These are phyloP conservation scores for Ormosia semicastrata DNA, from an alignment of 306 rosid genomes.

Conservation along the genomic window DNA sequence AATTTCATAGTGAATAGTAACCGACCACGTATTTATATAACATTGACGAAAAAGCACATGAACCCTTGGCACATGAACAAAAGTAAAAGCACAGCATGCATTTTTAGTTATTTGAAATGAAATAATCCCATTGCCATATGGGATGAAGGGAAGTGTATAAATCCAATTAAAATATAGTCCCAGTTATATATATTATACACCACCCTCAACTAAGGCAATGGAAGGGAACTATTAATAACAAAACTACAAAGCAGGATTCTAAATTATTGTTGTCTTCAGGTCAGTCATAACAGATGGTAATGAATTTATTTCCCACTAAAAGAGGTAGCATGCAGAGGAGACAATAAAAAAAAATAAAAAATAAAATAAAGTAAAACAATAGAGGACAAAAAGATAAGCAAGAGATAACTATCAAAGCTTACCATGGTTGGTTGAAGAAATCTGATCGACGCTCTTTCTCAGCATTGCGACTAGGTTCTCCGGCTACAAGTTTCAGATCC, in stretches of 20 bases:
- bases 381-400: background rate
- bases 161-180: background rate
- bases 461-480: constrained; percentile 86
- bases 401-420: constrained; percentile 22
- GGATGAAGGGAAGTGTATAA: background rate
- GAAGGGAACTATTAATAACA: background rate
- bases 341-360: background rate
- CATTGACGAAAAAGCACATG: background rate
- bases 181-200: background rate
- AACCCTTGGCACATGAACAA: background rate
- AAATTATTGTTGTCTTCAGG: background rate
- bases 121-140: background rate
- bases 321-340: background rate
- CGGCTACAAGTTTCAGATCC: constrained; percentile 86
- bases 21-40: background rate
- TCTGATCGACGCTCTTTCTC: constrained; percentile 92
- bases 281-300: background rate
- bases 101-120: background rate
- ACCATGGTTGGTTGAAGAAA: constrained; percentile 97
- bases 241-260: background rate
- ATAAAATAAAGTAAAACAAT: background rate
- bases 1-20: background rate
- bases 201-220: background rate
- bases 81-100: background rate
- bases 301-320: background rate